Conservation (phyloP, 495 filamentous ascomycete species). For the Viridothelium virens region DNA sequence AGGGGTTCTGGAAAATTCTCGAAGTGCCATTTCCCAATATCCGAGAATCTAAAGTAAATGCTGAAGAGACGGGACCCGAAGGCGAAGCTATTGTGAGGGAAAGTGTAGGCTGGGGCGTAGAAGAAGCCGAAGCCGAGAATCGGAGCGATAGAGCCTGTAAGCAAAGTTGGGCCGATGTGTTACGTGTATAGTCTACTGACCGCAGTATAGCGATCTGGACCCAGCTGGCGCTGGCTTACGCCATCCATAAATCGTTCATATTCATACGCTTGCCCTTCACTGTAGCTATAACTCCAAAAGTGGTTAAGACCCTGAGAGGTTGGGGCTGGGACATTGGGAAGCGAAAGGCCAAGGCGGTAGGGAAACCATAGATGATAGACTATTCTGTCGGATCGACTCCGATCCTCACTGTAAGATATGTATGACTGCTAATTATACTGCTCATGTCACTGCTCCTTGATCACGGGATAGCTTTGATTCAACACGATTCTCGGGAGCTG, state of each 20-base stretch:
- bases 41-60: neutral
- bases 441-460: neutral
- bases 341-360: conserved; percentile 34
- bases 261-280: conserved; percentile 87
- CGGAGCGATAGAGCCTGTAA: conserved; percentile 47
- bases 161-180: conserved; percentile 22
- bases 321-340: conserved; percentile 77
- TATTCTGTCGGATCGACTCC: neutral
- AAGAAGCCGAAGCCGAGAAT: conserved; percentile 36
- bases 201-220: conserved; percentile 62
- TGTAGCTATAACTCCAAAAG: conserved; percentile 76
- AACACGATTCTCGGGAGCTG: neutral
- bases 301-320: conserved; percentile 72
- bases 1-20: conserved; percentile 40
- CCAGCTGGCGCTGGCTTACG: conserved; percentile 88
- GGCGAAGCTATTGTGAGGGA: conserved; percentile 19
- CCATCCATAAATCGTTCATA: conserved; percentile 96
- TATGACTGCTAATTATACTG: neutral
- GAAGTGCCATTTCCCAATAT: conserved; percentile 40
- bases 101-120: conserved; percentile 23
- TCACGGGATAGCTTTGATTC: neutral
- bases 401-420: conserved; percentile 1
- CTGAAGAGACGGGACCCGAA: neutral
- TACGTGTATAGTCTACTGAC: neutral
- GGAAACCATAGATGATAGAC: neutral